Conservation (phyloP, 2,329 filamentous ascomycete genomes). For the Curvularia verruculosa region DNA sequence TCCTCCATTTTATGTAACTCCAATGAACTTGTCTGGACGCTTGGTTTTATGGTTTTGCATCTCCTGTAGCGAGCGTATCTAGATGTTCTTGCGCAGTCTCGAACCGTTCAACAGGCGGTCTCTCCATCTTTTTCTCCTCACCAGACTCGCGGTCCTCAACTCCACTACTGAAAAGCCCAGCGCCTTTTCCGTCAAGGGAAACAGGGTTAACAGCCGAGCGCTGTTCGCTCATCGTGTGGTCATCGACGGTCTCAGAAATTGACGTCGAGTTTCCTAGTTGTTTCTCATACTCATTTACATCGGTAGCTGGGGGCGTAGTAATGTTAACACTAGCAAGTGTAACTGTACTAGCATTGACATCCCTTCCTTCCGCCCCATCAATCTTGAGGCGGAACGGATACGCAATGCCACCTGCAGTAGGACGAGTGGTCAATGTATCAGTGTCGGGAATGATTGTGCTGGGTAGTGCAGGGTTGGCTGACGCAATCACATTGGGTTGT, state of each 20-base stretch:
- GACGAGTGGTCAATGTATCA: constrained; percentile 64
- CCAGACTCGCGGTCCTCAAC: background rate
- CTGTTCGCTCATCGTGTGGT: constrained; percentile 14
- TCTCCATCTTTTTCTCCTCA: constrained; percentile 12
- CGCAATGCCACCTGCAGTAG: constrained; percentile 71
- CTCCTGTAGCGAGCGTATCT: constrained; percentile 12
- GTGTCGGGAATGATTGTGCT: constrained; percentile 54
- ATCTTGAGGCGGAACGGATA: constrained; percentile 74
- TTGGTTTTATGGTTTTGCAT: background rate
- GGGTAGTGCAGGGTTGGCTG: constrained; percentile 33
- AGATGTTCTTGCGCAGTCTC: constrained; percentile 55
- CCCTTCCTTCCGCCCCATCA: constrained; percentile 39
- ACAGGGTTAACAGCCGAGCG: constrained; percentile 57
- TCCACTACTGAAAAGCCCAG: constrained; percentile 27
- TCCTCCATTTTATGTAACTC: too few species aligned
- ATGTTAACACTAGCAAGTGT: constrained; percentile 59
- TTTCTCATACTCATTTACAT: constrained; percentile 25
- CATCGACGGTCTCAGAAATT: constrained; percentile 10
- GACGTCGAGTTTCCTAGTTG: constrained; percentile 10
- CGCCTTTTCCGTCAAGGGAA: constrained; percentile 55
- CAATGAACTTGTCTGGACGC: background rate
- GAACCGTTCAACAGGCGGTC: constrained; percentile 60
- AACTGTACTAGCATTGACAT: constrained; percentile 72
- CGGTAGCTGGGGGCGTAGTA: constrained; percentile 26
- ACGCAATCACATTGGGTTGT: constrained; percentile 27